These are phyloP conservation scores for Russula foetens DNA, from an alignment of 768 basidiomycete genomes.

Conservation along the genomic window DNA sequence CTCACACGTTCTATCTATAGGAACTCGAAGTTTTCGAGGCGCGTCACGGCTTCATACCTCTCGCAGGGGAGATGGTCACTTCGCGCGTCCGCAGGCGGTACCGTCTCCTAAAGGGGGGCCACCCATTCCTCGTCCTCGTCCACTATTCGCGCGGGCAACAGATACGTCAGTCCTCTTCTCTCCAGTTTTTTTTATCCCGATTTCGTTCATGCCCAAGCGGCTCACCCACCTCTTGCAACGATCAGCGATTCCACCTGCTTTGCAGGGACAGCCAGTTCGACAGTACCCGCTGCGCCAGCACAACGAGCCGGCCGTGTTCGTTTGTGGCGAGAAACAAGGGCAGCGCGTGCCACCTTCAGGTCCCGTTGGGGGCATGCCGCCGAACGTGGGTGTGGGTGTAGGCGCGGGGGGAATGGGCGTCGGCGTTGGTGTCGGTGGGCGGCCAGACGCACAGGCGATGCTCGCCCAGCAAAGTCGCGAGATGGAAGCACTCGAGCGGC, in stretches of 20 bases:
- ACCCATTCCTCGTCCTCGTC: conserved; percentile 63
- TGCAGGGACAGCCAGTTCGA: conserved; percentile 56
- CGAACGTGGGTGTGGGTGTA: conserved; percentile 7
- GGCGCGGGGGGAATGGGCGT: neutral
- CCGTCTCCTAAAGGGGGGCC: conserved; percentile 64
- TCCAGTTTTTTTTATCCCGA: neutral
- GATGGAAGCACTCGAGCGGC: conserved; percentile 64
- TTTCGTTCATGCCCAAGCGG: neutral
- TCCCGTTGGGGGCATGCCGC: conserved; percentile 3
- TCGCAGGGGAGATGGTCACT: conserved; percentile 49
- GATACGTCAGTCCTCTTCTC: conserved; percentile 41
- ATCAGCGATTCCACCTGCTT: conserved; percentile 49
- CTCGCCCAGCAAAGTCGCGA: conserved; percentile 63
- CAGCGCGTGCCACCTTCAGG: conserved; percentile 41
- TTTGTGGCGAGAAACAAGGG: conserved; percentile 64
- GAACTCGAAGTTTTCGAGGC: conserved; percentile 72
- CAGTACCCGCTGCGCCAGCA: conserved; percentile 60
- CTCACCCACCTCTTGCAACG: conserved; percentile 4
- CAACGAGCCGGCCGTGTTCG: conserved; percentile 60
- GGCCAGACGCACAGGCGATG: conserved; percentile 46
- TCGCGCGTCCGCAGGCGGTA: conserved; percentile 64
- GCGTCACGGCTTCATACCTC: conserved; percentile 73
- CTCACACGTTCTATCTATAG: conserved; percentile 29
- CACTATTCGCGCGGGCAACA: conserved; percentile 65
- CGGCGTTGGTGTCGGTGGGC: conserved; percentile 7